Base-by-base conservation (phyloP, 129 eudicot genomes). In the Pittosporum tobira region DNA sequence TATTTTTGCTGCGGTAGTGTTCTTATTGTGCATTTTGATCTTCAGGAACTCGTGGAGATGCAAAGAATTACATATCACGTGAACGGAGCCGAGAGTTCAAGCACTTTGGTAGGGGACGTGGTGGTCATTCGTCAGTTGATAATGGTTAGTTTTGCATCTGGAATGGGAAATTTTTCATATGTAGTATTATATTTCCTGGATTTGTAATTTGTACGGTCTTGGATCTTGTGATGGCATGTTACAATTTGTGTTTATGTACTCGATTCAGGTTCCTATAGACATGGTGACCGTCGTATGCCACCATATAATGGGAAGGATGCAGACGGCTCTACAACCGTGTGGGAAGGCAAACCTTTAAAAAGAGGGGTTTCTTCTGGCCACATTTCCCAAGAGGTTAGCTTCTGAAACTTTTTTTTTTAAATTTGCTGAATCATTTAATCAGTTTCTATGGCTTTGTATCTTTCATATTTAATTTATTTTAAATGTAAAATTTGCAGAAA, bases 221-320 rank as follows among this genome's bases (percentile, higher is more conserved):
- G n/a, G n/a, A n/a, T 21, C 25, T 12, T 22, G 48, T 57, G 22
- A 66, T 42, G 47, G 25, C 57, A 1, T 21, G 30, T 14, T 42
- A 16, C n/a, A 18, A 37, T 6, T 61, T 36, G 5, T 68, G 22
- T 24, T 49, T 30, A 37, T 50, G n/a, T 42, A 36, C 51, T 52
- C 65, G 51, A 63, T 67, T 44, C 55, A 85, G 95, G 95, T 48
- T 80, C 84, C 51, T 65, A 77, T 57, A 86, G 73, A 71, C 83
- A 76, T 42, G 76, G 84, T 55, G 84, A 78, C 53, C 88, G 95
- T 19, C 97, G 94, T 75, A 94, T 87, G 13, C 71, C 86, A 57
- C 57, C 67, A 48, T 72, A 81, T 40, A 75, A 47, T 52, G 57
- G 57, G 42, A 81, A 85, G 76, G 93, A 80, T 58, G 69, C 71